Percentiles rank a stretch among this genome's conserved stretches.
phyloP scores from a whole-genome alignment of 306 rosid species.

The Ziziphus jujuba region DNA sequence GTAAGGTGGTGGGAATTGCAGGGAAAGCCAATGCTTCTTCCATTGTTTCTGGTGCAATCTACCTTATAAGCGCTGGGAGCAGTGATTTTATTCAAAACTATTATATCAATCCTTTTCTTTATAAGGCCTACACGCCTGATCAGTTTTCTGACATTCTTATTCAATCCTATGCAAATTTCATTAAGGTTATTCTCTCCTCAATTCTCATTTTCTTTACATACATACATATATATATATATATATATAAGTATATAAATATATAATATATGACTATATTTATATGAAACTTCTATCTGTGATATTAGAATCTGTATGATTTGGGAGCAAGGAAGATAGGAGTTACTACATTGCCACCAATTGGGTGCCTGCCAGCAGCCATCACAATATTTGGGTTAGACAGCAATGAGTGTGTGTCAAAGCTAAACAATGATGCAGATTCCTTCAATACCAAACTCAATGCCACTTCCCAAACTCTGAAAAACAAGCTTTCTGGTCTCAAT shows the following conservation, averaged over 20 bases:
- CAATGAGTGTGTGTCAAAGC: conserved; percentile 48
- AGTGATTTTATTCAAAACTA: conserved; percentile 75
- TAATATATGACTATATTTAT: too few species aligned
- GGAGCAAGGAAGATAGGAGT: conserved; percentile 80
- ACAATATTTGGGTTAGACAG: conserved; percentile 59
- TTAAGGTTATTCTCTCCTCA: conserved; percentile 33
- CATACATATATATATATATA: neutral
- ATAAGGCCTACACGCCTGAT: conserved; percentile 33
- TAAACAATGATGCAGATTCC: conserved; percentile 50
- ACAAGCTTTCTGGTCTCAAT: conserved; percentile 47
- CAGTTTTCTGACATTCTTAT: conserved; percentile 61
- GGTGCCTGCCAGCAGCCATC: conserved; percentile 62
- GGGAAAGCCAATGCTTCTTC: conserved; percentile 50
- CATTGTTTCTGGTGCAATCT: conserved; percentile 52
- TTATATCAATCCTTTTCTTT: conserved; percentile 58
- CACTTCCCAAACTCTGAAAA: conserved; percentile 55
- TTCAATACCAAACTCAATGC: conserved; percentile 55
- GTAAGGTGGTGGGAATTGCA: conserved; percentile 35
- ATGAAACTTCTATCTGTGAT: neutral
- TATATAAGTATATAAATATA: neutral
- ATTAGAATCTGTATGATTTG: conserved; percentile 54
- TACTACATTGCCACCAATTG: conserved; percentile 63
- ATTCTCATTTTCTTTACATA: neutral
- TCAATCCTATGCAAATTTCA: conserved; percentile 38
- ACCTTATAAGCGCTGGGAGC: conserved; percentile 51